These are phyloP conservation scores for Deinandra increscens DNA, from an alignment of 129 eudicot species.

Conservation along the genomic window DNA sequence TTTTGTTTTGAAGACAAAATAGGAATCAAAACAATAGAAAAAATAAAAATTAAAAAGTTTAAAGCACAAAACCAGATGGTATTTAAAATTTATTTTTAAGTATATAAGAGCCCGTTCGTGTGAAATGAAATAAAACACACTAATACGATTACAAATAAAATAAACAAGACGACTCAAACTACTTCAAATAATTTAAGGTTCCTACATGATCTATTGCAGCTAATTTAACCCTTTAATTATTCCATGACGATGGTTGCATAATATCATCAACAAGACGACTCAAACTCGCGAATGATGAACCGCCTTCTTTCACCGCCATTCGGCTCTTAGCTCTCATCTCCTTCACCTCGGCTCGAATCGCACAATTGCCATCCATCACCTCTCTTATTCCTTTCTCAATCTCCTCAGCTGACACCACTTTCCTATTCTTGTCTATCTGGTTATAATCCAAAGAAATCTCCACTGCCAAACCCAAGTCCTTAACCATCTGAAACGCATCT, in stretches of 20 bases:
- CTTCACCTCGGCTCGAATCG: conserved; percentile 16
- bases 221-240: no score
- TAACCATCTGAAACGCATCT: conserved; percentile 36
- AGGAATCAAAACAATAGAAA: no score
- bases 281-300: conserved; percentile 26
- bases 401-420: conserved; percentile 15
- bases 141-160: no score
- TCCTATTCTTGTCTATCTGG: not conserved
- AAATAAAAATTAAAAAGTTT: no score
- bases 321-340: conserved; percentile 26
- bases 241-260: not conserved
- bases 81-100: no score
- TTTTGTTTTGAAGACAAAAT: no score
- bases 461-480: conserved; percentile 37
- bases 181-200: no score
- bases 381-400: conserved; percentile 35
- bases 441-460: conserved; percentile 37
- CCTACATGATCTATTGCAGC: no score
- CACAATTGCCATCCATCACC: conserved; percentile 20
- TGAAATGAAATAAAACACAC: no score
- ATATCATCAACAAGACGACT: conserved; percentile 8
- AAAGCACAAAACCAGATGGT: no score
- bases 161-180: no score
- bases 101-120: no score
- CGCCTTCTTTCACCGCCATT: conserved; percentile 25